Evolutionary conservation across 177 flowering plant genomes (phyloP).

Genomic region (Tripterygium wilfordii): DNA sequence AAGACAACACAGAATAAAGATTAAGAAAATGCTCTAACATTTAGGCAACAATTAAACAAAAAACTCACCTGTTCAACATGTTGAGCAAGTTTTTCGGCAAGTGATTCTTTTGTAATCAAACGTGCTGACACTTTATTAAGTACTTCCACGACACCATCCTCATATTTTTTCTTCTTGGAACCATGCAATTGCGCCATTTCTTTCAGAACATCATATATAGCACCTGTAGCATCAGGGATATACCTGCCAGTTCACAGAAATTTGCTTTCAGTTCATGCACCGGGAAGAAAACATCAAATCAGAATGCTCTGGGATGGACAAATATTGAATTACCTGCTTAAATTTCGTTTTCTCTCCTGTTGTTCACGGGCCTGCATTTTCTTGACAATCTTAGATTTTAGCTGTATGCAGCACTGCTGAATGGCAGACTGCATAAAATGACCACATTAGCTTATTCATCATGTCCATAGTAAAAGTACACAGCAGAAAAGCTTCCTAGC

Average conservation of each 20-base stretch:
- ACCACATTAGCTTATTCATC: constrained; percentile 14
- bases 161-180: constrained; percentile 58
- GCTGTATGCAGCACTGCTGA: constrained; percentile 88
- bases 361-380: constrained; percentile 96
- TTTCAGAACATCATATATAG: constrained; percentile 62
- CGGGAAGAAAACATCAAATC: background rate
- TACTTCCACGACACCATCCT: constrained; percentile 53
- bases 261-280: constrained; percentile 4
- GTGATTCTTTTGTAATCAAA: constrained; percentile 49
- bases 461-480: background rate
- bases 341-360: constrained; percentile 87
- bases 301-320: background rate
- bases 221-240: constrained; percentile 69
- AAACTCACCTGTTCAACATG: constrained; percentile 80
- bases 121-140: constrained; percentile 47
- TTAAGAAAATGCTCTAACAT: too few relatives aligned
- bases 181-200: constrained; percentile 45
- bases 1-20: background rate
- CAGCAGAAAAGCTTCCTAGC: constrained; percentile 3
- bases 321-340: constrained; percentile 53
- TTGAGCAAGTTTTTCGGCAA: constrained; percentile 70
- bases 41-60: background rate
- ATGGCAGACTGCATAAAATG: constrained; percentile 57
- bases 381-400: constrained; percentile 84
- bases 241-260: constrained; percentile 44